A percentile compares a stretch with the other conserved stretches of the same genome.
Conservation (phyloP, 2,329 filamentous ascomycete species). For the Alternaria sp. region DNA sequence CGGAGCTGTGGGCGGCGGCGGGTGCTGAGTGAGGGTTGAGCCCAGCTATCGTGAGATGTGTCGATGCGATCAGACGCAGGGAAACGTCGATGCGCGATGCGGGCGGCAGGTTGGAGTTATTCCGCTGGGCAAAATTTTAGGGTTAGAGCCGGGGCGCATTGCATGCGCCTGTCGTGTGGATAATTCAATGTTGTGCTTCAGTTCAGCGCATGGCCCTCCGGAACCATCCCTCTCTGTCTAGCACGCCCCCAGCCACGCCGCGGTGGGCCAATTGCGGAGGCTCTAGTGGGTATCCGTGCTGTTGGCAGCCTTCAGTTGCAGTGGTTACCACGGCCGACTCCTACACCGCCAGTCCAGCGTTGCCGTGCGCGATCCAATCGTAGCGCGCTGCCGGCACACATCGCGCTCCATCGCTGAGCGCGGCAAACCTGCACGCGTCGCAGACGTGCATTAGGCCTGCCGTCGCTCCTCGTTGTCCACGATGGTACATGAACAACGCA, state of each 20-base stretch:
- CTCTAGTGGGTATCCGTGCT: slow-evolving; percentile 13
- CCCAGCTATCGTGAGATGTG: slow-evolving; percentile 20
- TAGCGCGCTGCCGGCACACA: slow-evolving; percentile 12
- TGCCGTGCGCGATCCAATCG: slow-evolving; percentile 12
- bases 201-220: slow-evolving; percentile 10
- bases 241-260: slow-evolving; percentile 23
- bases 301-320: slow-evolving; percentile 14
- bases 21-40: slow-evolving; percentile 2
- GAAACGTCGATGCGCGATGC: slow-evolving; percentile 22
- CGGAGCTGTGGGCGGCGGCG: slow-evolving; percentile 7
- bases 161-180: slow-evolving; percentile 24
- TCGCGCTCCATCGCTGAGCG: slow-evolving; percentile 18
- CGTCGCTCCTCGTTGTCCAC: slow-evolving; percentile 16
- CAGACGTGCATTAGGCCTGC: slow-evolving; percentile 27
- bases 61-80: slow-evolving; percentile 28
- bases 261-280: slow-evolving; percentile 18
- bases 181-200: slow-evolving; percentile 14
- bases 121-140: slow-evolving; percentile 24
- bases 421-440: slow-evolving; percentile 26
- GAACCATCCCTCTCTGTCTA: slow-evolving; percentile 27
- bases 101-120: slow-evolving; percentile 24
- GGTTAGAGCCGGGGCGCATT: slow-evolving; percentile 28
- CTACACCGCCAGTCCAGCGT: slow-evolving; percentile 40
- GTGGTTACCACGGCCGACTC: not conserved
- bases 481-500: slow-evolving; percentile 33